phyloP scores from a whole-genome alignment of 2,329 filamentous ascomycete species.

The Polytolypa hystricis region DNA sequence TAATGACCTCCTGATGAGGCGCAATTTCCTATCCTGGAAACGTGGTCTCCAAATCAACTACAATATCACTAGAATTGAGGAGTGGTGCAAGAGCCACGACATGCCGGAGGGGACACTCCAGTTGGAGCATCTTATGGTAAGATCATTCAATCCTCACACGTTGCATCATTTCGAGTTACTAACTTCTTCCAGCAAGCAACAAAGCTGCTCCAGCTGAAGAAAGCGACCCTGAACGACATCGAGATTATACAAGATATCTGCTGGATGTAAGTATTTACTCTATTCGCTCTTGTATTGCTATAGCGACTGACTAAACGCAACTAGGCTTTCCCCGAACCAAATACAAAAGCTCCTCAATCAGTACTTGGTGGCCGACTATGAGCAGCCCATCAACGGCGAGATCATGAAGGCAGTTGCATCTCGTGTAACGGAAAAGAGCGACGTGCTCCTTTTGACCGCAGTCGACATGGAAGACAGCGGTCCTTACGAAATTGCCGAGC shows the following conservation, averaged over 20 bases:
- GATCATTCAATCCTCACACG: constrained; percentile 12
- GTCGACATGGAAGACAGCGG: constrained; percentile 99
- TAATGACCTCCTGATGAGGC: constrained; percentile 93
- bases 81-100: constrained; percentile 99
- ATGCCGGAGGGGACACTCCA: constrained; percentile 98
- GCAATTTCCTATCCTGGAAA: constrained; percentile 99
- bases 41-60: constrained; percentile 99
- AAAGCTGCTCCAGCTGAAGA: constrained; percentile 95
- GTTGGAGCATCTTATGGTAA: constrained; percentile 92
- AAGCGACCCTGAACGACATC: constrained; percentile 96
- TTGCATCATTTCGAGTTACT: constrained; percentile 10
- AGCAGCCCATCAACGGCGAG: constrained; percentile 97
- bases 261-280: constrained; percentile 70
- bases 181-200: constrained; percentile 64
- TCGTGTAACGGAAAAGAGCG: constrained; percentile 94
- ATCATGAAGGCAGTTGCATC: constrained; percentile 99
- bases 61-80: constrained; percentile 97
- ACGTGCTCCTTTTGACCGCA: constrained; percentile 81
- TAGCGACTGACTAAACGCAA: background rate
- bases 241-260: constrained; percentile 99
- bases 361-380: constrained; percentile 96
- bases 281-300: background rate
- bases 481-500: constrained; percentile 96
- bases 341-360: constrained; percentile 98
- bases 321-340: constrained; percentile 89